Percentiles rank a stretch among this genome's conserved stretches.
These are phyloP conservation scores for Pseudocercospora pini-densiflorae DNA, from an alignment of 2,329 filamentous ascomycete genomes.

Conservation along the genomic window DNA sequence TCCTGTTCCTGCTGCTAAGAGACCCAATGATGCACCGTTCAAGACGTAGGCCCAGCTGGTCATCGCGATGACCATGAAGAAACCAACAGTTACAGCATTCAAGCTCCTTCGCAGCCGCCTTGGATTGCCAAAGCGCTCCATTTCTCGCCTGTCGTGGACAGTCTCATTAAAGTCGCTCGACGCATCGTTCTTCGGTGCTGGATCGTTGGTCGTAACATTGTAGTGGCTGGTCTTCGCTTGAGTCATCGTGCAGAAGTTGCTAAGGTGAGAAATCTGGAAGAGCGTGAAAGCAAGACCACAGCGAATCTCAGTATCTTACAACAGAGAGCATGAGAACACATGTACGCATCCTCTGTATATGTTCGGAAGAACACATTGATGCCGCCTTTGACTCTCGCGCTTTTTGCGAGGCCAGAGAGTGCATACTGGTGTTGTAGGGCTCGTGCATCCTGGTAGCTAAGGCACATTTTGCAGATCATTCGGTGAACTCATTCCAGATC, in stretches of 20 bases:
- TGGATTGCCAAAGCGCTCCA: constrained; percentile 10
- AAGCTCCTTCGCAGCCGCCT: constrained; percentile 8
- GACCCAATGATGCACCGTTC: constrained; percentile 11
- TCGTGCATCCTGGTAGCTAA: too few relatives aligned
- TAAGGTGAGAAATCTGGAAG: not conserved
- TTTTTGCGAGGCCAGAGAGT: not conserved
- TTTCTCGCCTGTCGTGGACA: not conserved
- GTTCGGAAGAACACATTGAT: not conserved
- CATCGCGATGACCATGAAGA: constrained; percentile 17
- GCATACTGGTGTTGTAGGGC: too few relatives aligned
- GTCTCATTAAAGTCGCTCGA: not conserved
- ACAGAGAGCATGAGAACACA: not conserved
- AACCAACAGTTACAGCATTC: constrained; percentile 11
- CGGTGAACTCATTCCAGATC: too few relatives aligned
- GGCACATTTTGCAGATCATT: too few relatives aligned
- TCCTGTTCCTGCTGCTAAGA: constrained; percentile 8
- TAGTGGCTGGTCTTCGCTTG: not conserved
- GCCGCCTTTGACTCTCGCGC: constrained; percentile 1
- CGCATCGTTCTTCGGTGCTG: not conserved
- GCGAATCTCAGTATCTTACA: not conserved
- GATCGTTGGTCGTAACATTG: not conserved
- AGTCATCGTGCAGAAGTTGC: not conserved
- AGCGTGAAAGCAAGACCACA: not conserved
- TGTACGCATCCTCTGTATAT: not conserved
- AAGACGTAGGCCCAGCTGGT: constrained; percentile 11